Percentiles rank a stretch among this genome's conserved stretches.
phyloP scores from a whole-genome alignment of 345 rosid species.

The Rhodamnia argentea region DNA sequence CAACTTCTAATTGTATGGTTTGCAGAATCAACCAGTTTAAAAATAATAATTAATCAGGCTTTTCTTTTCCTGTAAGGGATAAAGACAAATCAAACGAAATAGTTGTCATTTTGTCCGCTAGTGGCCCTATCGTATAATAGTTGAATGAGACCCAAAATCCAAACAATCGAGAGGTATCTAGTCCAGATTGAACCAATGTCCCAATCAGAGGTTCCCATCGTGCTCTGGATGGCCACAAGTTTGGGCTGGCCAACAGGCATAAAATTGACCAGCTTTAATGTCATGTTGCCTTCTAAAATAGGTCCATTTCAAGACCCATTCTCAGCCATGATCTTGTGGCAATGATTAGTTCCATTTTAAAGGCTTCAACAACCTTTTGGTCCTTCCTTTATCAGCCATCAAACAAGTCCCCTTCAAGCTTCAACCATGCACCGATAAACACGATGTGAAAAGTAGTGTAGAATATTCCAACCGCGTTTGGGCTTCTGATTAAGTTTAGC shows the following conservation, averaged over 20 bases:
- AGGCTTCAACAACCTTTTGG: constrained; percentile 1
- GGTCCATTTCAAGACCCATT: constrained; percentile 13
- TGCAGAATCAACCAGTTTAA: neutral
- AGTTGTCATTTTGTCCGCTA: neutral
- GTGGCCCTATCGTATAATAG: neutral
- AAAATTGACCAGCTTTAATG: constrained; percentile 3
- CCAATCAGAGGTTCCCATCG: constrained; percentile 1
- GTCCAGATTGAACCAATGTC: neutral
- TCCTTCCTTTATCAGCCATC: constrained; percentile 2
- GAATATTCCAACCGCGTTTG: neutral
- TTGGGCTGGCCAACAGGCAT: constrained; percentile 1
- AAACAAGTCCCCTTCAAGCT: neutral
- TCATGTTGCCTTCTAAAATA: neutral
- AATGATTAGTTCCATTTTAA: constrained; percentile 13
- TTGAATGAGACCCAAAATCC: neutral
- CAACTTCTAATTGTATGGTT: neutral
- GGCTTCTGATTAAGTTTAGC: neutral
- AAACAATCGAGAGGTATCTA: neutral
- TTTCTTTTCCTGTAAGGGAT: neutral
- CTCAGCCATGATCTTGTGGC: neutral
- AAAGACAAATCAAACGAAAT: neutral
- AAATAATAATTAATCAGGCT: neutral
- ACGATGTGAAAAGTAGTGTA: neutral
- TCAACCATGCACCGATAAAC: neutral
- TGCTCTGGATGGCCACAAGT: neutral